Percentiles rank a stretch among this genome's conserved stretches.
These are phyloP conservation scores for Aspergillus bombycis DNA, from an alignment of 2,329 filamentous ascomycete species.

Conservation along the genomic window DNA sequence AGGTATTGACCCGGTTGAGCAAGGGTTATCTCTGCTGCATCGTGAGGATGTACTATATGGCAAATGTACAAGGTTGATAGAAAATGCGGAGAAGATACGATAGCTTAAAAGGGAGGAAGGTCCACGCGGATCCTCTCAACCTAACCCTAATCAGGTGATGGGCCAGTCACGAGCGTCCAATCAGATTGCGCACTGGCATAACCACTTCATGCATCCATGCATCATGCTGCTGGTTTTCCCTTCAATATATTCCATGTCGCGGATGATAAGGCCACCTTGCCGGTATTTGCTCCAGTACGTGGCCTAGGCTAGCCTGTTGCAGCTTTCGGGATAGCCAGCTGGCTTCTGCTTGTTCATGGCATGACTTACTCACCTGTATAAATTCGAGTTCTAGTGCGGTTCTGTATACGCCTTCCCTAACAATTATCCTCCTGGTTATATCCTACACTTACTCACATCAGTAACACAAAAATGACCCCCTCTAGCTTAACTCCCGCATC, in stretches of 20 bases:
- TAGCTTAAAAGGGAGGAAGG: not conserved
- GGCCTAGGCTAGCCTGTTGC: not conserved
- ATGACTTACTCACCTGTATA: not conserved
- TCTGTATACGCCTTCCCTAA: not conserved
- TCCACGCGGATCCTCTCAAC: not conserved
- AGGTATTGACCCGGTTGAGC: not conserved
- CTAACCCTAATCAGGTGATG: constrained; percentile 2
- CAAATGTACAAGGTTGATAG: not conserved
- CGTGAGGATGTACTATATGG: not conserved
- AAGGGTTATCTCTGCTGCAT: not conserved
- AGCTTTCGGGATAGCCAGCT: not conserved
- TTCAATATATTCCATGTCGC: not conserved
- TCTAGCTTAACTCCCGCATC: constrained; percentile 15
- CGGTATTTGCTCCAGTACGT: not conserved
- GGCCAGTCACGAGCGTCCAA: not conserved
- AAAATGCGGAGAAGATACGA: constrained; percentile 15
- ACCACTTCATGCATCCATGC: not conserved
- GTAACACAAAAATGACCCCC: not conserved
- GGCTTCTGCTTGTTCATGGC: not conserved
- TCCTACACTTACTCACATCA: not conserved
- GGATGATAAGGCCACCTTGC: not conserved
- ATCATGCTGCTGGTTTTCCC: not conserved
- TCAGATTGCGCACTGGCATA: not conserved
- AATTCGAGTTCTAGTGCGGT: not conserved
- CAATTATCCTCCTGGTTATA: not conserved